phyloP scores from a whole-genome alignment of 345 rosid species.

The Linum trigynum region DNA sequence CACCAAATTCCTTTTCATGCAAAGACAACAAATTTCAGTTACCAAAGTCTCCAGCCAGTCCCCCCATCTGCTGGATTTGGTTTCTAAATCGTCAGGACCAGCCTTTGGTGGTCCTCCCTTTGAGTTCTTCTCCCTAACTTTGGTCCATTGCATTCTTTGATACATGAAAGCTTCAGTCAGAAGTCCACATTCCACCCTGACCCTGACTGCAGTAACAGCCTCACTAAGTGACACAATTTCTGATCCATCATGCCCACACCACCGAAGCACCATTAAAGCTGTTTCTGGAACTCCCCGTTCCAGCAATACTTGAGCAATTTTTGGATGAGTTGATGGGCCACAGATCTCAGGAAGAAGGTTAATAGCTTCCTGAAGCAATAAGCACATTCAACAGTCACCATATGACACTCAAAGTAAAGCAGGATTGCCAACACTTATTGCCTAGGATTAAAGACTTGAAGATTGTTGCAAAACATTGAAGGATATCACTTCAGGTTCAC shows the following conservation, averaged over 20 bases:
- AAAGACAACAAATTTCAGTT: slow-evolving; percentile 81
- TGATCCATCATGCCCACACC: slow-evolving; percentile 82
- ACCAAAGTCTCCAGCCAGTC: slow-evolving; percentile 81
- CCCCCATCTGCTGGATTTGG: slow-evolving; percentile 32
- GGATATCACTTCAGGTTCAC: too few relatives aligned
- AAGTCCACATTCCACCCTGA: slow-evolving; percentile 88
- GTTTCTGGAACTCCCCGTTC: slow-evolving; percentile 78
- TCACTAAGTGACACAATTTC: slow-evolving; percentile 55
- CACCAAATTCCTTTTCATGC: slow-evolving; percentile 71
- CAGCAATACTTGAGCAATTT: slow-evolving; percentile 79
- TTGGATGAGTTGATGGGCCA: slow-evolving; percentile 72
- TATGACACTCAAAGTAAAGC: background rate
- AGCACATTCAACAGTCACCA: slow-evolving; percentile 5
- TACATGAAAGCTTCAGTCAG: slow-evolving; percentile 84
- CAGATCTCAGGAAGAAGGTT: slow-evolving; percentile 84
- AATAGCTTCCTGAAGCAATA: slow-evolving; percentile 64
- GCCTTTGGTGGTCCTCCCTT: slow-evolving; percentile 31
- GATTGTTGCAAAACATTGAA: too few relatives aligned
- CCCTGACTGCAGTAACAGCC: slow-evolving; percentile 79
- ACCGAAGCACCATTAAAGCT: slow-evolving; percentile 80
- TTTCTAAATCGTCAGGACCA: slow-evolving; percentile 17
- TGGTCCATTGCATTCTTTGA: slow-evolving; percentile 70
- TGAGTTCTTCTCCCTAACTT: slow-evolving; percentile 50
- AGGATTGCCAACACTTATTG: background rate
- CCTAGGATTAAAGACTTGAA: too few relatives aligned